These are phyloP conservation scores for Schizopora paradoxa DNA, from an alignment of 1,284 basidiomycete genomes.

Conservation along the genomic window DNA sequence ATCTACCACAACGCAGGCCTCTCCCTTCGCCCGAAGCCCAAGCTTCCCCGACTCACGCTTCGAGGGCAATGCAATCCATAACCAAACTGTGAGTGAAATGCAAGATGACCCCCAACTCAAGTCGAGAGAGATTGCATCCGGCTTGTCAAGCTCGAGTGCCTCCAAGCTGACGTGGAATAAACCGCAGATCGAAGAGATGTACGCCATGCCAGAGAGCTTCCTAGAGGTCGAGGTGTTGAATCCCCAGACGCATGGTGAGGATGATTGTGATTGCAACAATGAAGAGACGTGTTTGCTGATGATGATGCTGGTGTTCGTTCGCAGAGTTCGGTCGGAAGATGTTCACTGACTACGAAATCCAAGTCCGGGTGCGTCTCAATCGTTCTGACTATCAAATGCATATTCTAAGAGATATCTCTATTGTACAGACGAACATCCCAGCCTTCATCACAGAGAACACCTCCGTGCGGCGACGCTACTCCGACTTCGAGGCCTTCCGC, in stretches of 20 bases:
- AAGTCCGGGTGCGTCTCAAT: slow-evolving; percentile 81
- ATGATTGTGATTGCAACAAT: not conserved
- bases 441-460: slow-evolving; percentile 97
- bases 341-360: slow-evolving; percentile 99
- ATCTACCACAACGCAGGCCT: slow-evolving; percentile 1
- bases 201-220: slow-evolving; percentile 94
- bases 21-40: slow-evolving; percentile 17
- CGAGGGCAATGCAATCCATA: slow-evolving; percentile 6
- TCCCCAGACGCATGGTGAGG: slow-evolving; percentile 91
- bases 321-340: slow-evolving; percentile 94
- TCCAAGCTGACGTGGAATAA: too few relatives aligned
- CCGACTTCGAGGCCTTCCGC: slow-evolving; percentile 98
- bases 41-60: slow-evolving; percentile 7
- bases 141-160: not conserved
- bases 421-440: slow-evolving; percentile 88
- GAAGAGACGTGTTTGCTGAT: slow-evolving; percentile 7
- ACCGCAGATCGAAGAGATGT: slow-evolving; percentile 95
- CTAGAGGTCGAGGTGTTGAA: slow-evolving; percentile 97
- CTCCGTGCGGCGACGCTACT: slow-evolving; percentile 90
- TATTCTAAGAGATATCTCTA: slow-evolving; percentile 2
- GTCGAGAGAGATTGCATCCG: not conserved
- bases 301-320: not conserved
- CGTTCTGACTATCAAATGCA: not conserved
- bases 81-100: slow-evolving; percentile 14
- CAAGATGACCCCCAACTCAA: not conserved